Conservation (phyloP, 306 rosid species). For the Rosa rugosa region DNA sequence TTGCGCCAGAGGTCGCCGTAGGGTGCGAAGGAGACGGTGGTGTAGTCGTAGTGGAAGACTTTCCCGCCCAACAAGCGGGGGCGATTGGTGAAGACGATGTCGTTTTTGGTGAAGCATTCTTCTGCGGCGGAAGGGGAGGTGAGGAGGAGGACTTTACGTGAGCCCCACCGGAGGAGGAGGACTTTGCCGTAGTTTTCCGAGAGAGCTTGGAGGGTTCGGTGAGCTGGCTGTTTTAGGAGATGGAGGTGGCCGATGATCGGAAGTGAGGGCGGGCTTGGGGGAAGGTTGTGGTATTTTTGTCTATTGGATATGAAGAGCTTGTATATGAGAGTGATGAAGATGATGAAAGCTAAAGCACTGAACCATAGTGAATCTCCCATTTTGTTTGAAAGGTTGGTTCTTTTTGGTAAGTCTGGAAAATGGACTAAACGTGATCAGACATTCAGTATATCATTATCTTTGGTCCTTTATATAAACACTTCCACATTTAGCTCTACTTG, state of each 20-base stretch:
- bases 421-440: neutral
- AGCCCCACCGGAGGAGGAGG: conserved; percentile 18
- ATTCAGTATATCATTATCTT: neutral
- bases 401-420: neutral
- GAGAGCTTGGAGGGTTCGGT: conserved; percentile 16
- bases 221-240: conserved; percentile 33
- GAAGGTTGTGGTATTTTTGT: conserved; percentile 12
- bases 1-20: conserved; percentile 36
- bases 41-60: conserved; percentile 24
- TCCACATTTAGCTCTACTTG: neutral
- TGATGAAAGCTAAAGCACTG: neutral
- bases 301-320: neutral
- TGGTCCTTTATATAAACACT: neutral
- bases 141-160: conserved; percentile 19
- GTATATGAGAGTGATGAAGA: neutral
- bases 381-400: neutral
- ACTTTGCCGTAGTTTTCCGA: conserved; percentile 10
- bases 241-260: conserved; percentile 48
- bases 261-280: conserved; percentile 30
- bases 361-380: conserved; percentile 8
- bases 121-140: conserved; percentile 21
- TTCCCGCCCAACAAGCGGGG: conserved; percentile 25
- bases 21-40: conserved; percentile 2
- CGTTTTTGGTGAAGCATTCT: conserved; percentile 38
- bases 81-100: conserved; percentile 32